Conservation (phyloP, 2,329 filamentous ascomycete species). For the Xylaria sp. region DNA sequence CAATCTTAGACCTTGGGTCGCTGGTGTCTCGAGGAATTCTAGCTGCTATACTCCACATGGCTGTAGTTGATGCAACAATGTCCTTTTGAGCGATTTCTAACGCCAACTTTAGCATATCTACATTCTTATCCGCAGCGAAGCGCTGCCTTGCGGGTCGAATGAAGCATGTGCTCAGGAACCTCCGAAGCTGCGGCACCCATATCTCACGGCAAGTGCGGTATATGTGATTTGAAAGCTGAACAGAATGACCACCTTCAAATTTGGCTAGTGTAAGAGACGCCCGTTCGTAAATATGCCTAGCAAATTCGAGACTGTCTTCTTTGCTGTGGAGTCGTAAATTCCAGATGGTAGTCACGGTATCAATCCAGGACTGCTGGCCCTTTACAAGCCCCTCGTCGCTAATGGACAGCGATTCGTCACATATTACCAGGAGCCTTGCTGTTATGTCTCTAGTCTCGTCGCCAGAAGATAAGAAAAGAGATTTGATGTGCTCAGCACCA, state of each 20-base stretch:
- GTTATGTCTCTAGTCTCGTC: conserved; percentile 59
- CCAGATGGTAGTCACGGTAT: conserved; percentile 60
- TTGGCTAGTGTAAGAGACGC: conserved; percentile 55
- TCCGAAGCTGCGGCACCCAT: conserved; percentile 60
- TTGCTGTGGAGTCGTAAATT: conserved; percentile 62
- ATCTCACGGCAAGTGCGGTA: conserved; percentile 44
- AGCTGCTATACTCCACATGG: conserved; percentile 53
- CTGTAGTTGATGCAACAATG: conserved; percentile 53
- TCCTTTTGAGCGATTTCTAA: conserved; percentile 53
- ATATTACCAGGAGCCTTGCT: conserved; percentile 58
- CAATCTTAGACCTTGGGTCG: conserved; percentile 46
- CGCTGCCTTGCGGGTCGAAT: conserved; percentile 61
- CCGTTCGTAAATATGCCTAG: conserved; percentile 57
- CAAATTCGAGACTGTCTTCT: conserved; percentile 60
- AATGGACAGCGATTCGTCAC: conserved; percentile 52
- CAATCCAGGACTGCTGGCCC: conserved; percentile 59
- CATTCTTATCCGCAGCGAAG: conserved; percentile 56
- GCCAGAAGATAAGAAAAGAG: conserved; percentile 63
- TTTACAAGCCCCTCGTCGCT: conserved; percentile 49
- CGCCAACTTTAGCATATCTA: conserved; percentile 55
- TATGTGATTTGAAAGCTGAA: conserved; percentile 35
- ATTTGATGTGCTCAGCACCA: conserved; percentile 67
- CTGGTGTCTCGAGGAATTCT: conserved; percentile 44
- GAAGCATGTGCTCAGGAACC: conserved; percentile 62
- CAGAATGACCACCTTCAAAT: conserved; percentile 48